Evolutionary conservation across 306 rosid species (phyloP).

Genomic region (Malus sylvestris): DNA sequence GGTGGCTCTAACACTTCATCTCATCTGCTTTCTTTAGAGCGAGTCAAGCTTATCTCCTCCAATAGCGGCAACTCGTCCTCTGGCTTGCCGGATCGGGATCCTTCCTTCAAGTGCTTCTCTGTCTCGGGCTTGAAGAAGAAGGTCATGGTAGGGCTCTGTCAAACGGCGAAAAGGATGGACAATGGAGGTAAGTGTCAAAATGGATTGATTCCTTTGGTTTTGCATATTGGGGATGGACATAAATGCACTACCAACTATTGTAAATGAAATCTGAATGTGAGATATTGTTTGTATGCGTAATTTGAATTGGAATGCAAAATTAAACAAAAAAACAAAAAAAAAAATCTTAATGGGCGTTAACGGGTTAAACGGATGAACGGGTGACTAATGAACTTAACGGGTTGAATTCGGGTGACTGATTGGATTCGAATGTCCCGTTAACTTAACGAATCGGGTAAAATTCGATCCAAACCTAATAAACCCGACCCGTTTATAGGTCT

Average conservation of each 20-base stretch:
- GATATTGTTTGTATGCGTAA: too few relatives aligned
- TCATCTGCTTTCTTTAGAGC: constrained; percentile 48
- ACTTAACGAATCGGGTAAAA: accelerated
- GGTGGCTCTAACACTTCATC: constrained; percentile 40
- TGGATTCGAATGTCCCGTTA: too few relatives aligned
- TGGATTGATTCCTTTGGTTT: constrained; percentile 24
- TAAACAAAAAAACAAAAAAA: too few relatives aligned
- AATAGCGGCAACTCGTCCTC: constrained; percentile 17
- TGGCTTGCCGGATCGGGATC: constrained; percentile 32
- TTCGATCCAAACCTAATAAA: too few relatives aligned
- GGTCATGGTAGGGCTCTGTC: constrained; percentile 73
- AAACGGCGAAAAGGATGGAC: constrained; percentile 71
- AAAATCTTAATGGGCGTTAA: too few relatives aligned
- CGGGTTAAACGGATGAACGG: too few relatives aligned
- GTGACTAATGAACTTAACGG: too few relatives aligned
- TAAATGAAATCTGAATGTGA: too few relatives aligned
- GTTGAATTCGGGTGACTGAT: too few relatives aligned
- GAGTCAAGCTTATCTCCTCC: constrained; percentile 57
- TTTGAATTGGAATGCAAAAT: too few relatives aligned
- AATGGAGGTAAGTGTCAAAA: constrained; percentile 68
- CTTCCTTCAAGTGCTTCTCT: constrained; percentile 85
- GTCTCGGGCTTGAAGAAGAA: constrained; percentile 83
- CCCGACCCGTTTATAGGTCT: too few relatives aligned
- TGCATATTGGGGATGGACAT: background rate
- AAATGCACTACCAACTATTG: background rate